Base-by-base conservation (phyloP, 192 early-diverging fungal species). In the Phycomyces blakesleeanus region DNA sequence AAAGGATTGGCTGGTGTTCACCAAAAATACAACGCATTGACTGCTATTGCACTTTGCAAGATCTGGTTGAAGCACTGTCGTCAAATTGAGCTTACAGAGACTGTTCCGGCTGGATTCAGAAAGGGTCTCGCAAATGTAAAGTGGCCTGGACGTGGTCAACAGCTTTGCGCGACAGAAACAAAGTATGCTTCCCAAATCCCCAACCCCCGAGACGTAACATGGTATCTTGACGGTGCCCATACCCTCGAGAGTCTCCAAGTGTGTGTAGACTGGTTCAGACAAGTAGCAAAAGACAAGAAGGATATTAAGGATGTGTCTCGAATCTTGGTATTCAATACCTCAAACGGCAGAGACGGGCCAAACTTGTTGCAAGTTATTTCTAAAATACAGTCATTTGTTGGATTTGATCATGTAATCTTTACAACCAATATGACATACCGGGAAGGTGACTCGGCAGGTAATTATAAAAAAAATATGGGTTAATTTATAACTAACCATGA, bases 221-320 rank as follows among this genome's bases (percentile, higher is more conserved):
- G 91, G 89, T 89, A 84, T 72, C 76, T 96, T 53, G 97, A 99
- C 73, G 97, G 97, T 34, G 97, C 97, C 0, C 97, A 99, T 68
- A 99, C 97, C 0, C 68, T 76, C 7, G 97, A 99, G 71, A 93
- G 91, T 67, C 81, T 95, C 42, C 74, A 79, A 37, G 83, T 62
- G 16, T 86, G 85, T 59, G 77, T 72, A 1, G 76, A 78, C 25
- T 84, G 81, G 85, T 87, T 83, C 51, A 56, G 54, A 22, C 39
- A 63, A 1, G 60, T 69, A 40, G 67, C 52, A 24, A 73, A 71
- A 6, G 41, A 54, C 12, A n/a, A 55, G 25, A 20, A 59, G 1
- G 58, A 18, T 21, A 39, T 55, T 0, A 61, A 71, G 3, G 55
- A 77, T 40, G 51, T 26, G 1, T 42, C 49, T 1, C 80, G 82